Evolutionary conservation across 164 flowering plant species (phyloP).

Genomic region (Umbilicus rupestris): DNA sequence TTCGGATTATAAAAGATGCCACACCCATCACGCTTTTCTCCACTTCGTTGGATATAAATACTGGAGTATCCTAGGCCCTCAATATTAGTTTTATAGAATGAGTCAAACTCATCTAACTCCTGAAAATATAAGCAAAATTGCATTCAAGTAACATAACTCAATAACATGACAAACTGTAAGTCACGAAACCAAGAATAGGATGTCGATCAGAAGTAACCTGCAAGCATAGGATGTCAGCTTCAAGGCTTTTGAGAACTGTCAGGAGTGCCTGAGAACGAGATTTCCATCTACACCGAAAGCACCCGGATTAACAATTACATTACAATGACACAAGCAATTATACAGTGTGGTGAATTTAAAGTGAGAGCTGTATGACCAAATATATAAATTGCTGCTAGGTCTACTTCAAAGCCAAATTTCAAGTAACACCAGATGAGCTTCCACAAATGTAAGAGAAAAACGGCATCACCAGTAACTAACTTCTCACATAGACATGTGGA

Average conservation of each 20-base stretch:
- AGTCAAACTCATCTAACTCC: constrained; percentile 84
- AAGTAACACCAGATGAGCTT: not conserved
- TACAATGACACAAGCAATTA: not conserved
- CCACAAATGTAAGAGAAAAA: not conserved
- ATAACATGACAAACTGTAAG: not conserved
- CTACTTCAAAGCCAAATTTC: not conserved
- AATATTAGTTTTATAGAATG: constrained; percentile 57
- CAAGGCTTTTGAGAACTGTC: constrained; percentile 45
- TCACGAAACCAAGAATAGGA: not conserved
- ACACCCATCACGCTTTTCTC: constrained; percentile 87
- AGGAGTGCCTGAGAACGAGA: constrained; percentile 67
- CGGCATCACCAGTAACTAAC: not conserved
- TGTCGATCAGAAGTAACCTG: constrained; percentile 40
- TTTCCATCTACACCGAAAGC: constrained; percentile 55
- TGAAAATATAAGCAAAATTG: constrained; percentile 14
- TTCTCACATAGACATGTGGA: not conserved
- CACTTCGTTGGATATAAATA: constrained; percentile 64
- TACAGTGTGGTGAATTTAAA: not conserved
- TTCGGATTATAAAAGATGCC: constrained; percentile 58
- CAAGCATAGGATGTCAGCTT: constrained; percentile 73
- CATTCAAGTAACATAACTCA: not conserved
- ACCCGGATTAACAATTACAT: not conserved
- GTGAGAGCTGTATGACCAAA: not conserved
- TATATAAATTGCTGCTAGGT: not conserved
- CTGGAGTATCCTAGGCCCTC: constrained; percentile 62